Evolutionary conservation across 179 eudicot genomes (phyloP).

Genomic region (Actinidia chinensis): DNA sequence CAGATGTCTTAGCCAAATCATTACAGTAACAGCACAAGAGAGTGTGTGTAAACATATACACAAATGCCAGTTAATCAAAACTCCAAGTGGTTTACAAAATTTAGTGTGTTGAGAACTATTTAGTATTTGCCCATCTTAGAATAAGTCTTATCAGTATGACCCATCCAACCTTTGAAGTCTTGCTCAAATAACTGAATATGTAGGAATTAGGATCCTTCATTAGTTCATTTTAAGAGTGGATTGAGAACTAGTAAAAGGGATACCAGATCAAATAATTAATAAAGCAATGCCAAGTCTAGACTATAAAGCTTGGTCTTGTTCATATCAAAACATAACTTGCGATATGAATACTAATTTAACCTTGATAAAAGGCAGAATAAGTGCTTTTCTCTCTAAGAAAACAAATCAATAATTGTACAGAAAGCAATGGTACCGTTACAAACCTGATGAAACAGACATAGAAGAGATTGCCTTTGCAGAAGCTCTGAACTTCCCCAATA

Average conservation of each 20-base stretch:
- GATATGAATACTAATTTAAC: background rate
- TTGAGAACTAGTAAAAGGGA: background rate
- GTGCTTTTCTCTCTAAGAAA: background rate
- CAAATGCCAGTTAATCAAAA: background rate
- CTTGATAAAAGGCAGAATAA: conserved; percentile 3
- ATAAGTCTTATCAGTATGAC: background rate
- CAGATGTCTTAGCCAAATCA: background rate
- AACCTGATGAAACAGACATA: conserved; percentile 84
- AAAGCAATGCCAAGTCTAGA: background rate
- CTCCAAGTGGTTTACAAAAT: background rate
- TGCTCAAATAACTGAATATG: background rate
- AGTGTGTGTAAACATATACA: background rate
- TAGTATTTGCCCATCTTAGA: background rate
- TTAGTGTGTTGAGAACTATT: background rate
- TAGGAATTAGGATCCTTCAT: background rate
- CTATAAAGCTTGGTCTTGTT: background rate
- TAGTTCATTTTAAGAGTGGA: background rate
- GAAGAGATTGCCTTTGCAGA: conserved; percentile 79
- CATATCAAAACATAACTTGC: background rate
- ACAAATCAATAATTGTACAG: background rate
- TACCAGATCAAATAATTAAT: background rate
- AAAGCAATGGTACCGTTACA: conserved; percentile 17
- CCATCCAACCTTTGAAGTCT: background rate
- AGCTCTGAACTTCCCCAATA: conserved; percentile 76
- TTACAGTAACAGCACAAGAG: background rate